These are phyloP conservation scores for Papilionanthe hybrid DNA, from an alignment of 116 monocot genomes.

Conservation along the genomic window DNA sequence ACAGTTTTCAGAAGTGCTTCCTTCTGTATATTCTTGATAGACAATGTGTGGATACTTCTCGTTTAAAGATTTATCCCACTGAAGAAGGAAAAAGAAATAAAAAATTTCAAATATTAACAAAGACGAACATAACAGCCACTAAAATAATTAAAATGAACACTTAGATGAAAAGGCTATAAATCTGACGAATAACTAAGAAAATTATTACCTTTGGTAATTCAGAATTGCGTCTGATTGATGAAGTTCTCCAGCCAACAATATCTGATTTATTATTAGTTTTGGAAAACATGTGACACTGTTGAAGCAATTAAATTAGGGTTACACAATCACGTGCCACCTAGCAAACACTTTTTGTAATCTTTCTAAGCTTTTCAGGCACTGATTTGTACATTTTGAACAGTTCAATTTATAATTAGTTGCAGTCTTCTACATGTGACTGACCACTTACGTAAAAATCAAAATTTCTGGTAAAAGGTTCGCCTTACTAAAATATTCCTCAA, in stretches of 20 bases:
- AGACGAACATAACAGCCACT: neutral
- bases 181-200: neutral
- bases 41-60: constrained; percentile 86
- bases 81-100: neutral
- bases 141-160: neutral
- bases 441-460: too few relatives aligned
- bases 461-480: too few relatives aligned
- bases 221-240: constrained; percentile 79
- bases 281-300: constrained; percentile 14
- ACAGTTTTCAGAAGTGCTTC: constrained; percentile 12
- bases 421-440: too few relatives aligned
- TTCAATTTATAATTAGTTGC: too few relatives aligned
- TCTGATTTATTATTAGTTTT: constrained; percentile 38
- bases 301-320: neutral
- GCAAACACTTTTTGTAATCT: too few relatives aligned
- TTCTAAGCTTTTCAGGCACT: too few relatives aligned
- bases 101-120: neutral
- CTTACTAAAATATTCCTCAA: too few relatives aligned
- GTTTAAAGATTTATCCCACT: constrained; percentile 60
- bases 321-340: too few relatives aligned
- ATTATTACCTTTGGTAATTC: constrained; percentile 71
- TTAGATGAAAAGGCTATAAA: neutral
- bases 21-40: constrained; percentile 55
- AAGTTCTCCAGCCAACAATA: constrained; percentile 97
- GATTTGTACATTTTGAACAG: too few relatives aligned